Percentiles rank a stretch among this genome's conserved stretches.
These are phyloP conservation scores for Astathelohania contejeani DNA, from an alignment of 371 early-diverging fungal species.

Conservation along the genomic window DNA sequence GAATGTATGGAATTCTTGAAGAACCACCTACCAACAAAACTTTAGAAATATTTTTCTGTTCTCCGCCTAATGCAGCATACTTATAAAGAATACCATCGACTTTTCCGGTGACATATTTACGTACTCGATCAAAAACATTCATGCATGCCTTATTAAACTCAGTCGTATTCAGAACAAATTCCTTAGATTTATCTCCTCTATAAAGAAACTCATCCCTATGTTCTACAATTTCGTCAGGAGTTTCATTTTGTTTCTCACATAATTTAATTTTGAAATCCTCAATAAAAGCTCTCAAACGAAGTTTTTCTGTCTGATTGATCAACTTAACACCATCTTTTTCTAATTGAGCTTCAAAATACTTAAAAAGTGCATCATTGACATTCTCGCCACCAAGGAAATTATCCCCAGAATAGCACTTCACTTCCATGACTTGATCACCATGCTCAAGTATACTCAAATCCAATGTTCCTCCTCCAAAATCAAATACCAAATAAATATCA, in stretches of 20 bases:
- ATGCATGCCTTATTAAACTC: conserved; percentile 32
- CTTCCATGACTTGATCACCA: conserved; percentile 76
- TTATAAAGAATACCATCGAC: conserved; percentile 30
- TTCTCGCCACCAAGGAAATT: conserved; percentile 95
- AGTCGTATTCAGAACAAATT: conserved; percentile 6
- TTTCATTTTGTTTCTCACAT: conserved; percentile 41
- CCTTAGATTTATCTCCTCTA: neutral
- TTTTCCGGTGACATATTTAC: conserved; percentile 27
- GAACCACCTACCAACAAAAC: conserved; percentile 51
- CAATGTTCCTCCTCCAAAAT: conserved; percentile 90
- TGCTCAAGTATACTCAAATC: conserved; percentile 83
- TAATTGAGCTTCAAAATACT: conserved; percentile 69
- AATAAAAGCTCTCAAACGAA: conserved; percentile 30
- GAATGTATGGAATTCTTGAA: conserved; percentile 50
- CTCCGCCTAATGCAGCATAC: conserved; percentile 12
- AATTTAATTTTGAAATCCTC: conserved; percentile 45
- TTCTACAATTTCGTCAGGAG: conserved; percentile 17
- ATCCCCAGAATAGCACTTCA: conserved; percentile 82
- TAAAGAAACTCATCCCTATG: conserved; percentile 15
- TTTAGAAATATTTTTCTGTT: conserved; percentile 24
- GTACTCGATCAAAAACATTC: conserved; percentile 29
- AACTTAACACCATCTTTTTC: conserved; percentile 50
- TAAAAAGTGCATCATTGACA: conserved; percentile 77
- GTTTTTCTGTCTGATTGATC: conserved; percentile 13
- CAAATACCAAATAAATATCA: conserved; percentile 64